Base-by-base conservation (phyloP, 768 basidiomycete genomes). In the Xanthoconium stramineum region DNA sequence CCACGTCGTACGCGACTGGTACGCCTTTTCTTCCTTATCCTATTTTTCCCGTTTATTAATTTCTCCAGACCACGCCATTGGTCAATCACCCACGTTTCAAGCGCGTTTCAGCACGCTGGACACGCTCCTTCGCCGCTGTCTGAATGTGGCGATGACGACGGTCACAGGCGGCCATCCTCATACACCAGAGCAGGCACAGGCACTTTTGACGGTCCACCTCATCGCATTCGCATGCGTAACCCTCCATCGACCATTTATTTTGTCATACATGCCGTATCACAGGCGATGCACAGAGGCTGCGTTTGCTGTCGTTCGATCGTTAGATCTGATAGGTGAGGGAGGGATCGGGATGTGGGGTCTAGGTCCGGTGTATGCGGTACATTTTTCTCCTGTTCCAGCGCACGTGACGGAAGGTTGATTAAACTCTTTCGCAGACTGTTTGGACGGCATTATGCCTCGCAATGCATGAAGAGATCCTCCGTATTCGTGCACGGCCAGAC, bases 31-130 rank as follows among this genome's bases (percentile, higher is more conserved):
- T 3, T 10, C 40, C 13, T 19, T 35, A 6, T 46, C 53, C 14
- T 33, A 29, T 47, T 39, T 35, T 13, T 12, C 13, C 6, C 14
- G 10, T 14, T n/a, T 36, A 5, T n/a, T 8, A 9, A 12, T 33
- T 47, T 49, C 28, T 59, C 11, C 46, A 82, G 81, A 78, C 49
- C 74, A 74, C 63, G 65, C 73, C 10, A 67, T 71, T 42, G 65
- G 74, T 32, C 80, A 82, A 53, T 70, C 73, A 29, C 67, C 76
- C 52, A 69, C 74, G 5, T 80, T 80, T 52, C 71, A 71, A 28
- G 65, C 70, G 14, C 75, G 76, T 8, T 82, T 83, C 20, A 72
- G 71, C 40, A 76, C 75, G 3, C 66, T 83, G 52, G 78, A 80
- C 57, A 64, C 70, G 33, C 72, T 82, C 45, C 78, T 83, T 37